A percentile compares a stretch with the other conserved stretches of the same genome.
Evolutionary conservation across 371 early-diverging fungal species (phyloP).

Genomic region (Blastocladiella emersonii): DNA sequence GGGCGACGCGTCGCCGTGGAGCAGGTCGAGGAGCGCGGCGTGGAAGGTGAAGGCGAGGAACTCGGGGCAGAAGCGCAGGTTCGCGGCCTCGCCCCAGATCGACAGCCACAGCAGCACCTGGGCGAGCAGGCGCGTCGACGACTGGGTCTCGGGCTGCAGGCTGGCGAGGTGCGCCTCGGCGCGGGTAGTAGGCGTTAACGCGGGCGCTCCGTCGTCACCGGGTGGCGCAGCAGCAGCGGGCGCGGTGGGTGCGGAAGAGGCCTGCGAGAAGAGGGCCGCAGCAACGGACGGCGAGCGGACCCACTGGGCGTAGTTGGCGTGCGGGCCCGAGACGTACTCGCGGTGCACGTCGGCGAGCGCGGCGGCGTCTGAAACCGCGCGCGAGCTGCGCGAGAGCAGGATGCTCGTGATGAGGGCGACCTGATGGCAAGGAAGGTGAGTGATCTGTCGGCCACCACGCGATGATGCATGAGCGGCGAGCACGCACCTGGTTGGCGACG

Average conservation of each 20-base stretch:
- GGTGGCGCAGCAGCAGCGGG: neutral
- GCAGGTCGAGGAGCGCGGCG: constrained; percentile 27
- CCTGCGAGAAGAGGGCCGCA: neutral
- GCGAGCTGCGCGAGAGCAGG: no score
- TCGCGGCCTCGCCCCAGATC: constrained; percentile 79
- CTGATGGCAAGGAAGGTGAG: no score
- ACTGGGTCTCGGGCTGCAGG: no score
- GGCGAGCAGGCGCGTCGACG: constrained; percentile 15
- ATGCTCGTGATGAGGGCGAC: no score
- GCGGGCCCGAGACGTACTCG: constrained; percentile 72
- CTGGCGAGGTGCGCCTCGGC: no score
- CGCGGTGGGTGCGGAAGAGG: no score
- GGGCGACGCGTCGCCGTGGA: constrained; percentile 19
- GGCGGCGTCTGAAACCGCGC: constrained; percentile 30
- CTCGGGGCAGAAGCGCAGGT: constrained; percentile 65
- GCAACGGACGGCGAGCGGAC: constrained; percentile 22
- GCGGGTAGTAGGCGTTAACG: no score
- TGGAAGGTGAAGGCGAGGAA: constrained; percentile 71
- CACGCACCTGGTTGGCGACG: no score
- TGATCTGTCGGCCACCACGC: no score
- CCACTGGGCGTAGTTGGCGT: constrained; percentile 76
- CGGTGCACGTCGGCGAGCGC: constrained; percentile 63
- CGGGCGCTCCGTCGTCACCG: constrained; percentile 24
- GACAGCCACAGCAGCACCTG: constrained; percentile 66
- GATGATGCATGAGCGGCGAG: no score